phyloP scores from a whole-genome alignment of 805 yeast species.

The Citeromyces matritensis region DNA sequence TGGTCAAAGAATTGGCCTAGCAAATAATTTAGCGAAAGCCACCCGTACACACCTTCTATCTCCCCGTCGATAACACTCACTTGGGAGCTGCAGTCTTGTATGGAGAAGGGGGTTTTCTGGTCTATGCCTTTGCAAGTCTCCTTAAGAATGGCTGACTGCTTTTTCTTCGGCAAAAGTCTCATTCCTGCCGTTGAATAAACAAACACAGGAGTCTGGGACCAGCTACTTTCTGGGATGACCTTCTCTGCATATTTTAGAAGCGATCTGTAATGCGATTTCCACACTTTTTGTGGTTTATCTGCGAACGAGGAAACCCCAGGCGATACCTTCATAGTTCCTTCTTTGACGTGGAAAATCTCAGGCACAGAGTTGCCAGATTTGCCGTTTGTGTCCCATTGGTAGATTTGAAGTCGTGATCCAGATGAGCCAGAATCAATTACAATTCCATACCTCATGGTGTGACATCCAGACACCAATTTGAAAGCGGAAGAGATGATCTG shows the following conservation, averaged over 20 bases:
- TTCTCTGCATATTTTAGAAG: constrained; percentile 55
- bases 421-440: constrained; percentile 94
- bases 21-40: constrained; percentile 84
- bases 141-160: constrained; percentile 32
- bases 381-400: constrained; percentile 46
- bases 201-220: constrained; percentile 65
- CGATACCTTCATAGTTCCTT: constrained; percentile 57
- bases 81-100: constrained; percentile 51
- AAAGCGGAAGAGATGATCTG: no score
- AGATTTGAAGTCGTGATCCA: constrained; percentile 80
- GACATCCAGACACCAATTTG: no score
- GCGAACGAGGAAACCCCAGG: constrained; percentile 78
- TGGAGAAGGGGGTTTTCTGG: constrained; percentile 36
- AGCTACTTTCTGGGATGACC: constrained; percentile 49
- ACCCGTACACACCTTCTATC: constrained; percentile 89
- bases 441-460: constrained; percentile 59
- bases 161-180: constrained; percentile 50
- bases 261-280: constrained; percentile 54
- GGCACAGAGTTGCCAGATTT: constrained; percentile 43
- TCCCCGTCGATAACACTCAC: constrained; percentile 87
- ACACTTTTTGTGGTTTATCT: constrained; percentile 36
- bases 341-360: constrained; percentile 39
- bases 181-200: constrained; percentile 96
- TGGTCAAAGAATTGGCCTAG: constrained; percentile 46
- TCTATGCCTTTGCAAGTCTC: constrained; percentile 46